Base-by-base conservation (phyloP, 1,284 basidiomycete species). In the Melanopsichium pennsylvanicum region DNA sequence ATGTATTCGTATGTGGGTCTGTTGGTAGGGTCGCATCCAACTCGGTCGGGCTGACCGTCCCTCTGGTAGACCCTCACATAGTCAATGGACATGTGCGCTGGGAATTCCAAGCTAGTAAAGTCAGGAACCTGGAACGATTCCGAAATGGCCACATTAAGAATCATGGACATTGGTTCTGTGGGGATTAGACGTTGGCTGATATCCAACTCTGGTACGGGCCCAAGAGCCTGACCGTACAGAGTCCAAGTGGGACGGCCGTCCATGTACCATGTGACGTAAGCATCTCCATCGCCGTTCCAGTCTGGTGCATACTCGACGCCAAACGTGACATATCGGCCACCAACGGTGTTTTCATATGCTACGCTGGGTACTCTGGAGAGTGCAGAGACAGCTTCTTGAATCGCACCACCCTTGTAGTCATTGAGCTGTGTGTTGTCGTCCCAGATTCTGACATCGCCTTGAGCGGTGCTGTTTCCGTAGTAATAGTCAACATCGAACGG, bases 41-140 rank as follows among this genome's bases (percentile, higher is more conserved):
- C 50, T 23, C 74, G 68, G 11, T 82, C 81, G 6, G 62, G 55
- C 4, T 62, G 72, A n/a, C 82, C 83, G n/a, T 81, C 78, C 13
- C 79, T 64, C 63, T 85, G 84, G 54, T 84, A 85, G 18, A 84
- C 81, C 25, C 84, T 75, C 22, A 84, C 78, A 60, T 84, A 85
- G 72, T 85, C 81, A 43, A 81, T 43, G 32, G 74, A 70, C 72
- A 84, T 78, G 37, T 82, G 77, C 32, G 83, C 83, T 18, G 84
- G 84, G 75, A 84, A 83, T 11, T 59, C 72, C 41, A 85, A 66
- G 36, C 81, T 54, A 3, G 41, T 48, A 39, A 82, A 82, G 56
- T 83, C 78, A 57, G 83, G 82, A 15, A 60, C 72, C 56, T 83
- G 81, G 79, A 84, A 84, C 35, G 81, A 82, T 72, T 83, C 52